phyloP scores from a whole-genome alignment of 257 asterid genomes.

The Linderniella brevidens region DNA sequence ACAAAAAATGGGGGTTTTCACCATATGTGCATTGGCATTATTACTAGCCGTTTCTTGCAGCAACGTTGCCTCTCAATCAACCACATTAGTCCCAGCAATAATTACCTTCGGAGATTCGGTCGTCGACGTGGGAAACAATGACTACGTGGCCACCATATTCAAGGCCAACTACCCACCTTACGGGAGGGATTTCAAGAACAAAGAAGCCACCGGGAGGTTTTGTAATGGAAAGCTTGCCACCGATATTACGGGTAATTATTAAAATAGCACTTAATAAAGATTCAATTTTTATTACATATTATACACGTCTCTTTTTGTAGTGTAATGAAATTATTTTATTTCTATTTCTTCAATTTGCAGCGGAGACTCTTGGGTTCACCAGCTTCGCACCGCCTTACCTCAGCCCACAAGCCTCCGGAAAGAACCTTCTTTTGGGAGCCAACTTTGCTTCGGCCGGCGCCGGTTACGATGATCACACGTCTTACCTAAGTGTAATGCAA shows the following conservation, averaged over 20 bases:
- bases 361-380: constrained; percentile 73
- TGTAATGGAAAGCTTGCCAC: constrained; percentile 88
- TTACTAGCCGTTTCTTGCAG: background rate
- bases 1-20: background rate
- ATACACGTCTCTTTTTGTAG: background rate
- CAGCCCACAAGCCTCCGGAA: constrained; percentile 90
- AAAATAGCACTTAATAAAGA: background rate
- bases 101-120: constrained; percentile 76
- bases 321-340: background rate
- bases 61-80: background rate
- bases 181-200: constrained; percentile 53
- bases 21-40: background rate
- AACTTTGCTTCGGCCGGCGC: constrained; percentile 93
- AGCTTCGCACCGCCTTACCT: constrained; percentile 64
- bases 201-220: constrained; percentile 71
- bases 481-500: constrained; percentile 34
- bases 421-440: constrained; percentile 57
- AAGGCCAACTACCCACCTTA: constrained; percentile 85
- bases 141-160: constrained; percentile 41
- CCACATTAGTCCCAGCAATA: constrained; percentile 48
- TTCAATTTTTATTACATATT: background rate
- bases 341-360: constrained; percentile 16
- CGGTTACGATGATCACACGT: constrained; percentile 82
- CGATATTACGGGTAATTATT: constrained; percentile 62
- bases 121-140: constrained; percentile 82